phyloP scores from a whole-genome alignment of 106 monocot genomes.

The Dendrobium catenatum region DNA sequence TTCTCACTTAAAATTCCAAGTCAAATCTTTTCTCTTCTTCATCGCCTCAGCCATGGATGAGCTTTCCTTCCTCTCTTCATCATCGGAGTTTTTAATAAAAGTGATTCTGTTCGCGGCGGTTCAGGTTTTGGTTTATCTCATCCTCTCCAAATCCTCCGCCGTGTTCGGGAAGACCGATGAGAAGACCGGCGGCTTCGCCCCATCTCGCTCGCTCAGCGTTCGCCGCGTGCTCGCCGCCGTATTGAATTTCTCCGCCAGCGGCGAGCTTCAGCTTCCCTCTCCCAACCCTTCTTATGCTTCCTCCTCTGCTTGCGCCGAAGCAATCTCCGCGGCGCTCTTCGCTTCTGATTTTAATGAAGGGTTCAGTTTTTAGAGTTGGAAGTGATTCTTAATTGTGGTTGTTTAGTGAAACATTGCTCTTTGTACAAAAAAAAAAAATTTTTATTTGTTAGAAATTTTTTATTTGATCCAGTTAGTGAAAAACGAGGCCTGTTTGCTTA shows the following conservation, averaged over 20 bases:
- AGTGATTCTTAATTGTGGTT: neutral
- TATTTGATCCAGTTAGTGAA: too few relatives aligned
- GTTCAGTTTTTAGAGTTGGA: neutral
- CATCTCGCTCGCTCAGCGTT: constrained; percentile 40
- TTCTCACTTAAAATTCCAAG: neutral
- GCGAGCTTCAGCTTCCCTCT: constrained; percentile 13
- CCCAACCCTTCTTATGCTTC: neutral
- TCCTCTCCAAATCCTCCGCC: constrained; percentile 40
- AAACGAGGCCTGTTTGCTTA: too few relatives aligned
- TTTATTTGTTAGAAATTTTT: too few relatives aligned
- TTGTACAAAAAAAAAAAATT: too few relatives aligned
- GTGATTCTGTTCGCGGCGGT: constrained; percentile 42
- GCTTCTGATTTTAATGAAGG: neutral
- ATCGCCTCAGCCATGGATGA: neutral
- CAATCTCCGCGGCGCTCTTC: neutral
- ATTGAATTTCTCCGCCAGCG: constrained; percentile 40
- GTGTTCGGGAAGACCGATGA: neutral
- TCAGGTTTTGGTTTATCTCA: constrained; percentile 58
- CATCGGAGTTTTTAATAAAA: constrained; percentile 25
- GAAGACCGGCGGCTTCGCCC: constrained; percentile 14
- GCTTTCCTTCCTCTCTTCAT: neutral
- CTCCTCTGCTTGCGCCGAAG: neutral
- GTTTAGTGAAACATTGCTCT: too few relatives aligned
- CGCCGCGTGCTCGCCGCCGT: constrained; percentile 36
- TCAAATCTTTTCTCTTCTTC: neutral